Base-by-base conservation (phyloP, 306 rosid species). In the Sophora flavescens region DNA sequence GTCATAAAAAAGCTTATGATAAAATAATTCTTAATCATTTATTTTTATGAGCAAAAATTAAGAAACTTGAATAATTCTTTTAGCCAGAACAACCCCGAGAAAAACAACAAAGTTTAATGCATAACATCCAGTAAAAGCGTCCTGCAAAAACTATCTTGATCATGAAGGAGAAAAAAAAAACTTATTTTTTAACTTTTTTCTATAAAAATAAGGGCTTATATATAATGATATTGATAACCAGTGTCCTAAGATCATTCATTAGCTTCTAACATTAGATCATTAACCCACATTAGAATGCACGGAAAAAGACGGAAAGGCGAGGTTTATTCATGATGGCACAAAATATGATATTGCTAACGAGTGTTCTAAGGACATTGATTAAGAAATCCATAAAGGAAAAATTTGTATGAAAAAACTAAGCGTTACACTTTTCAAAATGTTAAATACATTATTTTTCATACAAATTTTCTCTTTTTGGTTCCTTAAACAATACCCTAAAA, bases 191-290 rank as follows among this genome's bases (percentile, higher is more conserved):
- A 16, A 50, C 2, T 8, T 22, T 59, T 58, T 45, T 10, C 6
- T 62, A 74, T 28, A 8, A 18, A 75, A 47, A 75, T 14, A 58
- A 1, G 79, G 52, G 60, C n/a, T 50, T 17, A 11, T 74, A 70
- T n/a, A 22, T 22, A 22, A 22, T 0, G 22, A 1, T 22, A 22
- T 22, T 22, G 1, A 22, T 22, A 22, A 22, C 22, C 22, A 22
- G 1, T 22, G 22, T 22, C 22, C 22, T 22, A 22, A 22, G 1
- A 22, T 22, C 22, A 22, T 22, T 22, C 1, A 1, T 22, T 22
- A 22, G 22, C 1, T 22, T 0, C 22, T 22, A 22, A 22, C 22
- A 22, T 22, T 22, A 22, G 22, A 22, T 22, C 69, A 17, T 16
- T 56, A 67, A 38, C 73, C 22, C 26, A 16, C 26, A 48, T 17